phyloP scores from a whole-genome alignment of 495 filamentous ascomycete genomes.

The Bacidia rubella region DNA sequence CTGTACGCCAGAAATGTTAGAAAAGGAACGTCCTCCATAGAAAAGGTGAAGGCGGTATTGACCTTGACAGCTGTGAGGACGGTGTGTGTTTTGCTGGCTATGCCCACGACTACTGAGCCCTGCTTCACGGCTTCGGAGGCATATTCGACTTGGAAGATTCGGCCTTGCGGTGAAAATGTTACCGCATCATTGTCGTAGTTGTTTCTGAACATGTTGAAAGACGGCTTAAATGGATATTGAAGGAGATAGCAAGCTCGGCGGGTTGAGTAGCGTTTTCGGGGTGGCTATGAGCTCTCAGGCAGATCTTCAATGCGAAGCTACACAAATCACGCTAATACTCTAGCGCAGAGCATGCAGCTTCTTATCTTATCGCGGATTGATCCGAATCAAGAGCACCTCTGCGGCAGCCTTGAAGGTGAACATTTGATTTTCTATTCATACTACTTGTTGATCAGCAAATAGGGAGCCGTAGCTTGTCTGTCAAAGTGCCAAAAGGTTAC shows the following conservation, averaged over 20 bases:
- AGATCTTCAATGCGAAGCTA: not conserved
- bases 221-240: too few species aligned
- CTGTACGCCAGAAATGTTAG: conserved; percentile 35
- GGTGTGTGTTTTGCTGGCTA: conserved; percentile 94
- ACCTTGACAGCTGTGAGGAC: conserved; percentile 96
- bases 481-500: too few species aligned
- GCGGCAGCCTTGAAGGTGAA: not conserved
- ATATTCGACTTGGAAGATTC: conserved; percentile 99
- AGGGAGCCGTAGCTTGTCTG: too few species aligned
- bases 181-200: conserved; percentile 99
- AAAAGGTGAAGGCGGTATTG: conserved; percentile 22
- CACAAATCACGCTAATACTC: not conserved
- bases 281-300: not conserved
- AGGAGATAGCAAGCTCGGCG: not conserved
- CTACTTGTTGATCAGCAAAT: too few species aligned
- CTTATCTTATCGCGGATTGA: not conserved
- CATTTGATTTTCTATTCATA: not conserved
- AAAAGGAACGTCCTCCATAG: too few species aligned
- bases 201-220: conserved; percentile 96
- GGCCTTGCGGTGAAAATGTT: conserved; percentile 98
- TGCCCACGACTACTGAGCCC: conserved; percentile 91
- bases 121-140: conserved; percentile 98
- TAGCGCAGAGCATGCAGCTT: not conserved
- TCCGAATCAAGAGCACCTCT: not conserved
- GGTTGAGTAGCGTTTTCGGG: too few species aligned